Percentiles rank a stretch among this genome's conserved stretches.
Evolutionary conservation across 129 eudicot genomes (phyloP).

Genomic region (Erigeron canadensis): DNA sequence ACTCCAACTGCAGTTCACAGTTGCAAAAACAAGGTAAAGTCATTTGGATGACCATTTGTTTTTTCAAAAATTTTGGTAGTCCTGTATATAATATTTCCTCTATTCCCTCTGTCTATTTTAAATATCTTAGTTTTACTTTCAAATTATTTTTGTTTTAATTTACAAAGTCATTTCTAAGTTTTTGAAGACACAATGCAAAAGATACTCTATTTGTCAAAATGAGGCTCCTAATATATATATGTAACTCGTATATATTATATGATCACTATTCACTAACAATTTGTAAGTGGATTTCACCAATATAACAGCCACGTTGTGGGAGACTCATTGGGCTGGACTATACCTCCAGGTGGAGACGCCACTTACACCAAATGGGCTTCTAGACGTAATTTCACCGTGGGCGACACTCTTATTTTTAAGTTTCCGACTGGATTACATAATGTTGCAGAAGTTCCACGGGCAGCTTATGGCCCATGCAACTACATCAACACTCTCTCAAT

Average conservation of each 20-base stretch:
- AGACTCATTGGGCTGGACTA: slow-evolving; percentile 41
- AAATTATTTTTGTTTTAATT: too few relatives aligned
- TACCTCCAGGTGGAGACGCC: slow-evolving; percentile 24
- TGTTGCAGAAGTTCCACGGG: slow-evolving; percentile 53
- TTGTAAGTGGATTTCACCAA: not conserved
- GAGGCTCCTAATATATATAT: too few relatives aligned
- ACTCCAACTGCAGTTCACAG: not conserved
- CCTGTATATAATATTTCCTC: not conserved
- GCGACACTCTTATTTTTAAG: slow-evolving; percentile 49
- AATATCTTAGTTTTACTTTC: too few relatives aligned
- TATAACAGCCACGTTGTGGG: slow-evolving; percentile 29
- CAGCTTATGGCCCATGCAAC: slow-evolving; percentile 51
- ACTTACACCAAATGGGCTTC: slow-evolving; percentile 45
- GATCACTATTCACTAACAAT: too few relatives aligned
- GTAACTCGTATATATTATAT: too few relatives aligned
- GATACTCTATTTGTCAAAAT: too few relatives aligned
- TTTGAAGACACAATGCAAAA: too few relatives aligned
- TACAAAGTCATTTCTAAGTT: not conserved
- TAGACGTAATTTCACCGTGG: slow-evolving; percentile 25
- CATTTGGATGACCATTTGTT: not conserved
- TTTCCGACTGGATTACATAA: slow-evolving; percentile 42
- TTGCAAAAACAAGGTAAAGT: slow-evolving; percentile 18
- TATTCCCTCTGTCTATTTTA: too few relatives aligned
- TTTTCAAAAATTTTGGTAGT: not conserved
- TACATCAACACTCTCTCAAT: slow-evolving; percentile 44